Evolutionary conservation across 2,329 filamentous ascomycete species (phyloP), one percentile per base, ranked within the genome.

Genomic region (Xylariales sp.): DNA sequence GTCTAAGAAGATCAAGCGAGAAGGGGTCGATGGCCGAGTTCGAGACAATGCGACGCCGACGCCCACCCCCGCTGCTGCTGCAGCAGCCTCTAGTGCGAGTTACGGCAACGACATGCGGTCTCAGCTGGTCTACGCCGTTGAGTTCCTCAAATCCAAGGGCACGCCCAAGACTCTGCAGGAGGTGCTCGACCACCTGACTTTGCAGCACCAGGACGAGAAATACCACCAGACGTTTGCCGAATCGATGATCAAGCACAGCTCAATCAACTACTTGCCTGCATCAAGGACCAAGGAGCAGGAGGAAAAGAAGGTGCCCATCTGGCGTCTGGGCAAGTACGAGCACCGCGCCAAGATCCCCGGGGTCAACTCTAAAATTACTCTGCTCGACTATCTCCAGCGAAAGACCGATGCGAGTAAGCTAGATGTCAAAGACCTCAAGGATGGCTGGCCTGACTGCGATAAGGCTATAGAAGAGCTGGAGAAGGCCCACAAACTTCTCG

Each of bases 401-500:
- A 89, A 90, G 63, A 80, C 78, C 37, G 89, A 89, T 42, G 86
- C 88, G 2, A 81, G 84, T 47, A 88, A 88, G 11, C 78, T 97
- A 38, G 75, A 74, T 25, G 88, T 97, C 45, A 89, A 88, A 60
- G 89, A 96, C 53, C 76, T 98, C 44, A 95, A 95, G 64, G 93
- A 98, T 59, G 93, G 93, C 46, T 98, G 93, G 93, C 81, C 84
- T 17, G 83, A 84, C 52, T 94, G 88, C 54, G 81, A 90, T 43
- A 77, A 83, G 15, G 77, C 85, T 8, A 85, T 98, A 57, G 77
- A 85, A 45, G 72, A 78, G 49, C 74, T 98, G 36, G 91, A 96
- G 67, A 65, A 65, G 28, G 78, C 86, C 57, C 83, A 90, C 55
- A 83, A 84, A 60, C 73, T 97, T 31, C 73, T 97, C 24, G 88